Evolutionary conservation across 805 yeast genomes (phyloP), one percentile per base, ranked within the genome.

Genomic region (Jamesozyma piceae): DNA sequence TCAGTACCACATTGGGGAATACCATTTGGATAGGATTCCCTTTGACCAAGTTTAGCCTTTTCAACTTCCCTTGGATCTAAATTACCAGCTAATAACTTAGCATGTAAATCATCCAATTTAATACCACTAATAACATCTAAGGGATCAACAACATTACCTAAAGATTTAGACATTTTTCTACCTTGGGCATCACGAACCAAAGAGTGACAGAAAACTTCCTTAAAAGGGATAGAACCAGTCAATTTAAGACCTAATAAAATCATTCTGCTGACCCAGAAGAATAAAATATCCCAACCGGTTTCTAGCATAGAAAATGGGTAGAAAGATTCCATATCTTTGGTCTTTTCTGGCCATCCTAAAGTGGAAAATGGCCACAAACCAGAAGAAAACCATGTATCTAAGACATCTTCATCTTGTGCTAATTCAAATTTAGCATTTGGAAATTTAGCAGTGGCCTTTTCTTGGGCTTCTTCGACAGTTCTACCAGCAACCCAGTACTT

Each of bases 1-100:
- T 92, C 98, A 39, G 97, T 89, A 72, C 98, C 98, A 76, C 98
- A 92, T 71, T 92, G 95, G 44, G 97, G 97, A 53, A 90, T 89
- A 71, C 98, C 98, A 54, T 80, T 80, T 51, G 98, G 98, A 73
- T 88, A 90, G 11, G 95, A 80, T 58, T 77, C 72, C 55, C 74
- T 78, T 70, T 92, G 97, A 49, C 97, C 97, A 35, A 74, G 77
- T 55, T 76, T 78, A 22, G 97, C 97, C 65, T 77, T 85, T 62
- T 76, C 84, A 54, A 90, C 70, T 69, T 90, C 98, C 52, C 78
- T 75, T 50, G 92, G 84, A 57, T 86, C 97, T 55, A 90, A 73
- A 71, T 90, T 90, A 68, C 97, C 97, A 38, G 59, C 61, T 49
- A 65, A 64, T 55, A 92, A 73, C 66, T 87, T 82, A 45, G 79